These are phyloP conservation scores for Tricholoma sp. DNA, from an alignment of 768 basidiomycete genomes.

Conservation along the genomic window DNA sequence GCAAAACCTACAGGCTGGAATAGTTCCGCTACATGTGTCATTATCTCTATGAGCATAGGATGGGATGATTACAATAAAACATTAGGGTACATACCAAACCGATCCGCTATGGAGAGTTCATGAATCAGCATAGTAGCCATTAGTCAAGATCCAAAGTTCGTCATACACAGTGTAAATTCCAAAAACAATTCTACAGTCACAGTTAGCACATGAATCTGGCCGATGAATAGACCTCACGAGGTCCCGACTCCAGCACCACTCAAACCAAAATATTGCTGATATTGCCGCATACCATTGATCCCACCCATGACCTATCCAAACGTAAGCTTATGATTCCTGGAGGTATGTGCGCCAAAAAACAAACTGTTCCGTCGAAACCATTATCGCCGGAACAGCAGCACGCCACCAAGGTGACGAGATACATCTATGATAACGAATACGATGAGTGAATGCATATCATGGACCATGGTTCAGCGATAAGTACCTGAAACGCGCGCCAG, in stretches of 20 bases:
- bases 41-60: not conserved
- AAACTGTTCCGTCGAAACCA: conserved; percentile 49
- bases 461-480: not conserved
- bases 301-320: conserved; percentile 42
- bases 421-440: conserved; percentile 25
- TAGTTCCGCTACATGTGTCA: conserved; percentile 30
- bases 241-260: conserved; percentile 37
- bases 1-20: conserved; percentile 34
- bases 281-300: conserved; percentile 46
- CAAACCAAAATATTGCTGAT: conserved; percentile 44
- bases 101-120: conserved; percentile 26
- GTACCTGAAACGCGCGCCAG: conserved; percentile 32
- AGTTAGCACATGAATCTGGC: not conserved
- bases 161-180: conserved; percentile 47
- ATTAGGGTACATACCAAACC: conserved; percentile 30
- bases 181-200: conserved; percentile 38
- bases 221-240: conserved; percentile 21
- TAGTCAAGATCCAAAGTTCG: conserved; percentile 3
- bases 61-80: conserved; percentile 18
- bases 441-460: not conserved
- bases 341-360: conserved; percentile 5
- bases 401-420: conserved; percentile 40
- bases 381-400: conserved; percentile 49
- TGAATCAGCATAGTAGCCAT: not conserved
- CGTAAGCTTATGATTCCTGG: not conserved